A percentile compares a stretch with the other conserved stretches of the same genome.
phyloP scores from a whole-genome alignment of 257 asterid species.

The Capsicum chinense region DNA sequence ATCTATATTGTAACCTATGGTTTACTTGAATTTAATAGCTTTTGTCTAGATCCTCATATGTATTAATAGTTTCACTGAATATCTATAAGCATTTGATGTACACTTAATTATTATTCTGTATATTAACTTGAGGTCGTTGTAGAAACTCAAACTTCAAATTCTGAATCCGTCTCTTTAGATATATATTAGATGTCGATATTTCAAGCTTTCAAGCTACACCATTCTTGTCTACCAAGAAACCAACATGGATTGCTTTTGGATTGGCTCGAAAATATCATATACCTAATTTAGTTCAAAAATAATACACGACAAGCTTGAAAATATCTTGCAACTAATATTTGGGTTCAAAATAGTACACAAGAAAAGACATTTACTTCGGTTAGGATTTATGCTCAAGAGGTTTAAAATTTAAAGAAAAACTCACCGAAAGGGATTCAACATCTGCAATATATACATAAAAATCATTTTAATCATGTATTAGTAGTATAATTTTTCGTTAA shows the following conservation, averaged over 20 bases:
- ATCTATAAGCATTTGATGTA: no score
- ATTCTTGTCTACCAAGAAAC: slow-evolving; percentile 3
- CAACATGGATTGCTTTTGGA: neutral
- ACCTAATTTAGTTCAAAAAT: neutral
- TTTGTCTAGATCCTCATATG: neutral
- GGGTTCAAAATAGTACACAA: neutral
- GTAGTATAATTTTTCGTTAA: no score
- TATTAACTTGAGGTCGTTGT: neutral
- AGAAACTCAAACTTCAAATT: neutral
- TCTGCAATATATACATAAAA: no score
- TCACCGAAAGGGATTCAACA: no score
- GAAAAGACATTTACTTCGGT: neutral
- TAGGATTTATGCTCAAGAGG: neutral
- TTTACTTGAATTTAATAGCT: neutral
- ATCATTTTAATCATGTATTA: no score
- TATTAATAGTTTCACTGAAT: neutral
- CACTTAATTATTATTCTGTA: no score
- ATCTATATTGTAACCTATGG: neutral
- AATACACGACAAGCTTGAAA: neutral
- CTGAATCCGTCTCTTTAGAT: neutral
- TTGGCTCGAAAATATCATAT: neutral
- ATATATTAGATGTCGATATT: neutral
- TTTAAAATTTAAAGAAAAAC: no score
- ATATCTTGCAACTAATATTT: neutral
- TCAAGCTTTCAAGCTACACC: neutral